A percentile compares a stretch with the other conserved stretches of the same genome.
These are phyloP conservation scores for Aspergillus sojae DNA, from an alignment of 2,329 filamentous ascomycete species.

Conservation along the genomic window DNA sequence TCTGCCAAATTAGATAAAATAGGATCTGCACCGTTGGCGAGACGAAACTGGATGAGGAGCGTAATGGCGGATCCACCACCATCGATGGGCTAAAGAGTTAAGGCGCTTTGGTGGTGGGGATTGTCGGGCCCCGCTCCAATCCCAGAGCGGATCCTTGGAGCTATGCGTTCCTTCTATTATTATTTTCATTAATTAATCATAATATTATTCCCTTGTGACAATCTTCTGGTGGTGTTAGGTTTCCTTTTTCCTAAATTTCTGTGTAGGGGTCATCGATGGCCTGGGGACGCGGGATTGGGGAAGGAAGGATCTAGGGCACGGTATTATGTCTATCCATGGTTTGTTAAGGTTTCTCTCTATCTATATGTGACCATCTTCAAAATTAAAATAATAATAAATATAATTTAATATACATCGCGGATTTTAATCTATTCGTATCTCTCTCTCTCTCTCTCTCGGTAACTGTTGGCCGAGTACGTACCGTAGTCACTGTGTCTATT, in stretches of 20 bases:
- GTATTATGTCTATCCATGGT: background rate
- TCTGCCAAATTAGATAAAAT: conserved; percentile 5
- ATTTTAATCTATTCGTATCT: background rate
- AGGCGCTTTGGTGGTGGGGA: conserved; percentile 8
- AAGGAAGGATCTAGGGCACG: background rate
- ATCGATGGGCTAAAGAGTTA: conserved; percentile 12
- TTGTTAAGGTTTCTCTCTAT: background rate
- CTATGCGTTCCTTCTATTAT: background rate
- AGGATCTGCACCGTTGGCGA: conserved; percentile 17
- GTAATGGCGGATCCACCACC: conserved; percentile 13
- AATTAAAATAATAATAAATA: background rate
- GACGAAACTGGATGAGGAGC: conserved; percentile 12
- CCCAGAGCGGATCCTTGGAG: conserved; percentile 5
- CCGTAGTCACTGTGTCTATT: background rate
- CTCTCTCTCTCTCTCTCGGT: background rate
- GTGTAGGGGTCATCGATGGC: background rate
- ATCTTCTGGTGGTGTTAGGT: background rate
- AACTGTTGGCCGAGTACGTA: background rate
- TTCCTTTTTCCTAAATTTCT: background rate
- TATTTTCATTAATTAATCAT: background rate
- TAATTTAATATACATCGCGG: background rate
- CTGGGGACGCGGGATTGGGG: background rate
- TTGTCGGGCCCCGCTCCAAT: conserved; percentile 2
- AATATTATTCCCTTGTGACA: background rate
- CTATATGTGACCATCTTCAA: background rate